These are phyloP conservation scores for Papiliotrema terrestris DNA, from an alignment of 1,284 basidiomycete genomes.

Conservation along the genomic window DNA sequence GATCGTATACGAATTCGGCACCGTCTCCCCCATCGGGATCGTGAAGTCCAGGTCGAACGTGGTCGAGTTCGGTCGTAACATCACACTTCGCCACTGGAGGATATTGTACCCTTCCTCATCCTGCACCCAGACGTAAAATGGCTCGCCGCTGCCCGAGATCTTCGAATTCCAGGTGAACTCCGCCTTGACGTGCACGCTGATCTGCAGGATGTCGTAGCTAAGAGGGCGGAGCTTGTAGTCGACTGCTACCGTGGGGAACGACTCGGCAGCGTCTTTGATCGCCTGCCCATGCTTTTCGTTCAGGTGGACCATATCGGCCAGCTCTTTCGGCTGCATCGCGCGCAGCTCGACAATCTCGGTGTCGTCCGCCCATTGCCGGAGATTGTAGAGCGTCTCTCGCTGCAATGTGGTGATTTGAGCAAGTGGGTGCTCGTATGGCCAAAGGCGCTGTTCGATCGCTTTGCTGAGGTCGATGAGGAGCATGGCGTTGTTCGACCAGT, in stretches of 20 bases:
- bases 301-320: slow-evolving; percentile 79
- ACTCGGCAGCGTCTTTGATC: slow-evolving; percentile 73
- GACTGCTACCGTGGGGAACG: slow-evolving; percentile 77
- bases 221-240: slow-evolving; percentile 72
- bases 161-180: slow-evolving; percentile 82
- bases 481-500: slow-evolving; percentile 78
- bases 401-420: slow-evolving; percentile 71
- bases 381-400: slow-evolving; percentile 72
- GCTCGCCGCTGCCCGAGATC: slow-evolving; percentile 72
- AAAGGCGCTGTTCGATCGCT: slow-evolving; percentile 84
- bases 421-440: slow-evolving; percentile 94
- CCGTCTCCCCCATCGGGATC: slow-evolving; percentile 63
- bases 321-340: slow-evolving; percentile 64
- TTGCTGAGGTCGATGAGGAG: slow-evolving; percentile 91
- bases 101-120: slow-evolving; percentile 75
- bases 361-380: slow-evolving; percentile 81
- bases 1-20: slow-evolving; percentile 66
- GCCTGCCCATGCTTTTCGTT: slow-evolving; percentile 83
- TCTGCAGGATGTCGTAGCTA: slow-evolving; percentile 75
- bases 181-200: slow-evolving; percentile 63
- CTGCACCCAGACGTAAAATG: slow-evolving; percentile 96
- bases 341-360: slow-evolving; percentile 74
- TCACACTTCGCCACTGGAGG: slow-evolving; percentile 72
- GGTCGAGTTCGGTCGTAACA: slow-evolving; percentile 65
- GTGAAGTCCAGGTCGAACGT: slow-evolving; percentile 71